Percentiles rank a stretch among this genome's conserved stretches.
Conservation (phyloP, 345 rosid genomes). For the Bruguiera sexangula region DNA sequence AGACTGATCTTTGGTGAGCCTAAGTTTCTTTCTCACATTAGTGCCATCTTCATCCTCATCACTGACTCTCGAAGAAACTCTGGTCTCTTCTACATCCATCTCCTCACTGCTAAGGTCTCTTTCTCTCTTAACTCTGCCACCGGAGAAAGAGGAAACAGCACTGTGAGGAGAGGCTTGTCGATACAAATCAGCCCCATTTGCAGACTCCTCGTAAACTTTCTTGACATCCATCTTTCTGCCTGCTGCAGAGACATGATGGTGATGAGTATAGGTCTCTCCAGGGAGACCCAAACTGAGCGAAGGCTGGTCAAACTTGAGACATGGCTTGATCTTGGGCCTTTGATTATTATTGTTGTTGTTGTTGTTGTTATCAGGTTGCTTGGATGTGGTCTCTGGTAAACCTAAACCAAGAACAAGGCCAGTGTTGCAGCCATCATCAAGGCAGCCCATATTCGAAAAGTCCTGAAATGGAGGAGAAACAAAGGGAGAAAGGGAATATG, state of each 20-base stretch:
- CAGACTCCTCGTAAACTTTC: conserved; percentile 17
- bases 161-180: conserved; percentile 54
- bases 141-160: conserved; percentile 27
- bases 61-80: conserved; percentile 23
- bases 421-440: conserved; percentile 21
- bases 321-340: conserved; percentile 3
- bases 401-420: conserved; percentile 28
- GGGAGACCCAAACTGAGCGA: conserved; percentile 23
- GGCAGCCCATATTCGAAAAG: conserved; percentile 19
- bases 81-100: conserved; percentile 16
- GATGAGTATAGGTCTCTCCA: not conserved
- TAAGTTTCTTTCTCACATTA: conserved; percentile 60
- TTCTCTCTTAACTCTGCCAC: conserved; percentile 32
- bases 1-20: conserved; percentile 50
- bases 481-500: not conserved
- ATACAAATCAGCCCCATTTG: conserved; percentile 25
- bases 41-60: conserved; percentile 41
- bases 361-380: not conserved
- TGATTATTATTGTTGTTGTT: not conserved
- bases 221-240: conserved; percentile 17
- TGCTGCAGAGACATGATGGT: not conserved
- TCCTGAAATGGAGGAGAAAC: not conserved
- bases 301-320: conserved; percentile 20
- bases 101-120: conserved; percentile 52
- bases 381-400: not conserved